phyloP scores from a whole-genome alignment of 495 filamentous ascomycete species.

The Neurospora pannonica region DNA sequence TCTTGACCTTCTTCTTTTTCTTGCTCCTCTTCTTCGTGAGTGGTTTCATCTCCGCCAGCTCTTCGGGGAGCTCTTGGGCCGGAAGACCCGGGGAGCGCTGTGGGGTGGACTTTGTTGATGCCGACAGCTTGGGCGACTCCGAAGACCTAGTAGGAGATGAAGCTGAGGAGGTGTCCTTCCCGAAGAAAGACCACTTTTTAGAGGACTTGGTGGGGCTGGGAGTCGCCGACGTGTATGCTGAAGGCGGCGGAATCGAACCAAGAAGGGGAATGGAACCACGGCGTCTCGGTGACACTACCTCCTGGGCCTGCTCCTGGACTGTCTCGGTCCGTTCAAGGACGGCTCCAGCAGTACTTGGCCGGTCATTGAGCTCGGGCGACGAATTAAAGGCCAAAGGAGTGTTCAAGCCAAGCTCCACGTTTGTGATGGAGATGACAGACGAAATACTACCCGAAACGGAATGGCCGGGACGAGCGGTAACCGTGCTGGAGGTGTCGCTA shows the following conservation, averaged over 20 bases:
- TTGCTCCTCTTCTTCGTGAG: slow-evolving; percentile 47
- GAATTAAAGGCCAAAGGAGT: slow-evolving; percentile 16
- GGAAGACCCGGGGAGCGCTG: slow-evolving; percentile 8
- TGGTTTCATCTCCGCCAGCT: slow-evolving; percentile 9
- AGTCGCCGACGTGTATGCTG: slow-evolving; percentile 20
- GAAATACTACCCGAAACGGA: slow-evolving; percentile 55
- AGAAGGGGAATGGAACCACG: slow-evolving; percentile 44
- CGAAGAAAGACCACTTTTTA: slow-evolving; percentile 47
- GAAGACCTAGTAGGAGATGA: slow-evolving; percentile 35
- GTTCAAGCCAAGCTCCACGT: slow-evolving; percentile 29
- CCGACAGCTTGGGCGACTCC: slow-evolving; percentile 17
- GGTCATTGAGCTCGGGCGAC: slow-evolving; percentile 23
- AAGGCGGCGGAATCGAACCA: slow-evolving; percentile 20
- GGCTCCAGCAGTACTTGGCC: slow-evolving; percentile 45
- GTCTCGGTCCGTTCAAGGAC: slow-evolving; percentile 38
- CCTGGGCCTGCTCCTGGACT: slow-evolving; percentile 20
- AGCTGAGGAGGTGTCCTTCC: slow-evolving; percentile 35
- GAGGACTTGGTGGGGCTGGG: slow-evolving; percentile 37
- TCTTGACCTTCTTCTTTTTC: slow-evolving; percentile 69
- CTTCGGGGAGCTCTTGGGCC: neutral
- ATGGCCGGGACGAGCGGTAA: slow-evolving; percentile 51
- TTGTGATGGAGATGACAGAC: slow-evolving; percentile 45
- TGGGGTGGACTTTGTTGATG: slow-evolving; percentile 1
- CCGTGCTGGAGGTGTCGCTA: slow-evolving; percentile 60
- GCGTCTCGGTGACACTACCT: slow-evolving; percentile 26